Evolutionary conservation across 768 basidiomycete genomes (phyloP).

Genomic region (Boletus rex-veris): DNA sequence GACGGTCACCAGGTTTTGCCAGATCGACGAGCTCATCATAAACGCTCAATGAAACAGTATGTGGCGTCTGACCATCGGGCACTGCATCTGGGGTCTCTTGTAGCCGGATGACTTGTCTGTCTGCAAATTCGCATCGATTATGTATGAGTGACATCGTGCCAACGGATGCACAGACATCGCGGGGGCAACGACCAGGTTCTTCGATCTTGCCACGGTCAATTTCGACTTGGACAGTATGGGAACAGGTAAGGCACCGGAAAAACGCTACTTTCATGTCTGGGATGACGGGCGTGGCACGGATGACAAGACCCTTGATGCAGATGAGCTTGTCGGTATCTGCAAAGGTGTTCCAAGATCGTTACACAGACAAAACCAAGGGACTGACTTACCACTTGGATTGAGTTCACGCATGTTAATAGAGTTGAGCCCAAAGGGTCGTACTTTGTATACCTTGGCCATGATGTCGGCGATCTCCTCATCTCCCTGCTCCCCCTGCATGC

Average conservation of each 20-base stretch:
- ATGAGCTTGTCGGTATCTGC: conserved; percentile 97
- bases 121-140: conserved; percentile 95
- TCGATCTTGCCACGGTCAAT: conserved; percentile 98
- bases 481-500: conserved; percentile 72
- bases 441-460: conserved; percentile 85
- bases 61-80: conserved; percentile 97
- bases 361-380: background rate
- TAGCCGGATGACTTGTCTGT: conserved; percentile 90
- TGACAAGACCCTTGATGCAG: conserved; percentile 93
- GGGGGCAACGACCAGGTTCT: conserved; percentile 87
- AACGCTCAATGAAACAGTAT: conserved; percentile 94
- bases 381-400: conserved; percentile 77
- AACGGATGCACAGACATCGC: conserved; percentile 84
- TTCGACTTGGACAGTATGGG: conserved; percentile 95
- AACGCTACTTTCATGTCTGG: conserved; percentile 99
- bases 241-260: conserved; percentile 94
- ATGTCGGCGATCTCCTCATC: conserved; percentile 89
- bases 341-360: background rate
- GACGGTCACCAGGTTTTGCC: conserved; percentile 92
- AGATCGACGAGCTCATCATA: conserved; percentile 98
- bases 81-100: conserved; percentile 99
- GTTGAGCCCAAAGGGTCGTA: conserved; percentile 83
- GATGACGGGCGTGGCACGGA: conserved; percentile 95
- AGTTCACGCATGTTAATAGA: conserved; percentile 92
- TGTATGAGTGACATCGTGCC: conserved; percentile 95